Evolutionary conservation across 306 rosid genomes (phyloP).

Genomic region (Trichosanthes cucumerina): DNA sequence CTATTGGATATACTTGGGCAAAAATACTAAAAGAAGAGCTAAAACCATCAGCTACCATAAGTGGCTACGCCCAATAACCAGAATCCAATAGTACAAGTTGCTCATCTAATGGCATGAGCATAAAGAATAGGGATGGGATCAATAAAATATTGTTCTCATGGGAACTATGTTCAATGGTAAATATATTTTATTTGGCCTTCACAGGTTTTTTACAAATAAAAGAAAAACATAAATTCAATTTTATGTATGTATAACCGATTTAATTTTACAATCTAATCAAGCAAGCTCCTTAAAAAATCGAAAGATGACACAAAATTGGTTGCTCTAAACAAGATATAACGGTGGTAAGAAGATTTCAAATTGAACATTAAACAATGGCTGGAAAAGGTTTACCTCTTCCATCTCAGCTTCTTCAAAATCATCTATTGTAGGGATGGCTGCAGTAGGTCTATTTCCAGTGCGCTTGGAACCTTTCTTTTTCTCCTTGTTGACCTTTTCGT

Average conservation of each 20-base stretch:
- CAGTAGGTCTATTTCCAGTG: constrained; percentile 33
- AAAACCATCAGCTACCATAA: neutral
- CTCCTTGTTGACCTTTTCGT: constrained; percentile 54
- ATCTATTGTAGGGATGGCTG: constrained; percentile 49
- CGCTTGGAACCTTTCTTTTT: constrained; percentile 61
- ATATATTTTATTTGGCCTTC: neutral
- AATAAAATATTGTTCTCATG: neutral
- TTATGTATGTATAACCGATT: neutral
- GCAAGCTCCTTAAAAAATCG: neutral
- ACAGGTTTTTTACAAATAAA: neutral
- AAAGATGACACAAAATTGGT: neutral
- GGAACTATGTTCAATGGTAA: neutral
- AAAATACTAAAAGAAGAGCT: neutral
- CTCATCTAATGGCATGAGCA: neutral
- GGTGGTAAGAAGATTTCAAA: neutral
- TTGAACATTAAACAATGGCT: neutral
- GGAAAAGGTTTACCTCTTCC: constrained; percentile 34
- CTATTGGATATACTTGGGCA: neutral
- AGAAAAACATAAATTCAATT: neutral
- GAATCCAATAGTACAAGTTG: neutral
- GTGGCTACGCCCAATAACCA: neutral
- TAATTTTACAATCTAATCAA: neutral
- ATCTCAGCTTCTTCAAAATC: constrained; percentile 74
- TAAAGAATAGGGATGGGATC: neutral
- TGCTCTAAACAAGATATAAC: neutral